phyloP scores from a whole-genome alignment of 2,329 filamentous ascomycete genomes.

The Fusarium begoniae region DNA sequence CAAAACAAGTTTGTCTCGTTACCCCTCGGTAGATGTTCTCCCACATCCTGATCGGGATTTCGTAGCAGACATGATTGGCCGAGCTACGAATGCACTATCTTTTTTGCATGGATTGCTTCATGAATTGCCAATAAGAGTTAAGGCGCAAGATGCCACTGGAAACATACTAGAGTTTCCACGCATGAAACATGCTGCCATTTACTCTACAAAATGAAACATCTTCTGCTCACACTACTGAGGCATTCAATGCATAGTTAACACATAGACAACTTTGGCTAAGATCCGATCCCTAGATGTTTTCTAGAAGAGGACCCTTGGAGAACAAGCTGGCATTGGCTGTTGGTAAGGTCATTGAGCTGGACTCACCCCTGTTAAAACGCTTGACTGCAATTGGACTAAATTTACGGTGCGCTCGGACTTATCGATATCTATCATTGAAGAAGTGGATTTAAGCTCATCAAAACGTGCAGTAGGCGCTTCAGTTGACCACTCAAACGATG shows the following conservation, averaged over 20 bases:
- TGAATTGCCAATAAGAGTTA: slow-evolving; percentile 27
- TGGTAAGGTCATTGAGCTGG: background rate
- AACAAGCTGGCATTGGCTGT: background rate
- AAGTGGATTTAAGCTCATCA: slow-evolving; percentile 27
- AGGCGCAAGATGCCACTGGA: background rate
- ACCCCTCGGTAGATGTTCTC: slow-evolving; percentile 1
- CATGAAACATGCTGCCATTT: background rate
- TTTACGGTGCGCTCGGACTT: background rate
- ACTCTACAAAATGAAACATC: background rate
- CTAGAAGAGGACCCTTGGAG: background rate
- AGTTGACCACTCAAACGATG: background rate
- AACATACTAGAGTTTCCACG: background rate
- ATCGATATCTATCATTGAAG: background rate
- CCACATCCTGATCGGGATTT: slow-evolving; percentile 8
- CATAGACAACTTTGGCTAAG: background rate
- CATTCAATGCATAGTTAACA: background rate
- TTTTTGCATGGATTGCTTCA: background rate
- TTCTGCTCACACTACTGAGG: background rate
- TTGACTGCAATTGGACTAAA: background rate
- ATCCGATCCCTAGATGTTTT: background rate
- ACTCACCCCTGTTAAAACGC: background rate
- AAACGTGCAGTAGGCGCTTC: slow-evolving; percentile 17
- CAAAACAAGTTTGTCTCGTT: background rate
- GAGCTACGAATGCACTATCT: slow-evolving; percentile 8
- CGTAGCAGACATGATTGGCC: background rate